A percentile compares a stretch with the other conserved stretches of the same genome.
Conservation (phyloP, 129 eudicot genomes). For the Gnaphalium uliginosum region DNA sequence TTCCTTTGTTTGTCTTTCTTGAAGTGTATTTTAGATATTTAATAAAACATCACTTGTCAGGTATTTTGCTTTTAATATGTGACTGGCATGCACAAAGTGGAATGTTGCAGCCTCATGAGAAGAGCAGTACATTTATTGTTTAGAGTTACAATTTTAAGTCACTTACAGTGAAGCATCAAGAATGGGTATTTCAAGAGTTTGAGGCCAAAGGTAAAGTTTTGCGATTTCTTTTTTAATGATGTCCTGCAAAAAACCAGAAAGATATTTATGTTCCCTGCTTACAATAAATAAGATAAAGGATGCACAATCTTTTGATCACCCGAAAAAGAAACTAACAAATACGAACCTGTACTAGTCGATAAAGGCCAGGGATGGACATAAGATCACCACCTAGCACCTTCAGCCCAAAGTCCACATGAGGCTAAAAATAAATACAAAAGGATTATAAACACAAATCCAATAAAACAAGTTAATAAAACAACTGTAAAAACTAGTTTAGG, state of each 20-base stretch:
- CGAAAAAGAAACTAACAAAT: background rate
- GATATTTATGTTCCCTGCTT: background rate
- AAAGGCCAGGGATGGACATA: slow-evolving; percentile 91
- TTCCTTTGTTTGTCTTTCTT: slow-evolving; percentile 1
- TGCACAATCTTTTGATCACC: background rate
- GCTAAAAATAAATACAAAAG: slow-evolving; percentile 46
- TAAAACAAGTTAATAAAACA: background rate
- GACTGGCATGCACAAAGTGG: background rate
- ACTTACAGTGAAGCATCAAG: slow-evolving; percentile 84
- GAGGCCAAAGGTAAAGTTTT: slow-evolving; percentile 86
- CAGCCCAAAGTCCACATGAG: slow-evolving; percentile 82
- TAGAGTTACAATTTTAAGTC: slow-evolving; percentile 8
- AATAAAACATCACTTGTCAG: background rate
- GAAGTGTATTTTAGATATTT: slow-evolving; percentile 12
- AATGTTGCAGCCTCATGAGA: background rate
- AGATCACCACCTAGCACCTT: slow-evolving; percentile 75
- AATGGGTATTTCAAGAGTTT: slow-evolving; percentile 74
- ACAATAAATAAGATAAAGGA: background rate
- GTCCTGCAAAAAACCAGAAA: slow-evolving; percentile 47
- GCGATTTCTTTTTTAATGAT: slow-evolving; percentile 64
- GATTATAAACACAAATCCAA: slow-evolving; percentile 1
- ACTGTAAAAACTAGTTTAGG: background rate
- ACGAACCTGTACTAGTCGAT: slow-evolving; percentile 69
- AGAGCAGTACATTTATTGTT: background rate
- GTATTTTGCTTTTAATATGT: background rate